Evolutionary conservation across 345 rosid species (phyloP).

Genomic region (Salix exigua): DNA sequence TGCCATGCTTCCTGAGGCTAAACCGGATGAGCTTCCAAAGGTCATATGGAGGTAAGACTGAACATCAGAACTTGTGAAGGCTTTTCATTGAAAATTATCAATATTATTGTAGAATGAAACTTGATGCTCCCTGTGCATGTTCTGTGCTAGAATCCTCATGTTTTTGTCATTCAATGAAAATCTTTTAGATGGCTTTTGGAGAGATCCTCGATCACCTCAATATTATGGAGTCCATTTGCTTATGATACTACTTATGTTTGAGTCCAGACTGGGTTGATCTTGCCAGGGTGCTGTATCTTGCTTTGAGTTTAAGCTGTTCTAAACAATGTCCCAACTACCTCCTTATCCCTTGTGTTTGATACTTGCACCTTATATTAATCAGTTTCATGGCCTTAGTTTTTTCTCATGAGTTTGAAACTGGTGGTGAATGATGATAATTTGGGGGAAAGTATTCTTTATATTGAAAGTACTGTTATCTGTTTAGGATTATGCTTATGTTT

Average conservation of each 20-base stretch:
- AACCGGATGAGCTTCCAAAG: conserved; percentile 57
- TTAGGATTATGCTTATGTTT: too few species aligned
- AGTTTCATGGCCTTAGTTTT: not conserved
- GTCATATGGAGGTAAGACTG: conserved; percentile 71
- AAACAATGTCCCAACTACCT: not conserved
- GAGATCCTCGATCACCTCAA: not conserved
- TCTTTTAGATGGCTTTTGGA: not conserved
- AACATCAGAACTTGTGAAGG: not conserved
- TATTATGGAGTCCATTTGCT: not conserved
- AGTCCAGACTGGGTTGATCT: too few species aligned
- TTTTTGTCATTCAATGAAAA: not conserved
- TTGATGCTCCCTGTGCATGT: too few species aligned
- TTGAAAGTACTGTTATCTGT: too few species aligned
- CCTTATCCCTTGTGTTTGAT: not conserved
- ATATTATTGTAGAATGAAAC: not conserved
- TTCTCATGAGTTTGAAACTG: not conserved
- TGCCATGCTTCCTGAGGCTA: conserved; percentile 84
- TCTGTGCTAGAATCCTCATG: not conserved
- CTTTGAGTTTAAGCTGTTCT: not conserved
- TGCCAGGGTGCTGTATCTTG: not conserved
- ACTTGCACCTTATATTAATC: not conserved
- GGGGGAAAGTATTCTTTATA: too few species aligned
- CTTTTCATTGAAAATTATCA: not conserved
- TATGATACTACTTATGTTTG: not conserved
- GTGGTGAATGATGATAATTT: not conserved